A percentile compares a stretch with the other conserved stretches of the same genome.
Conservation (phyloP, 768 basidiomycete genomes). For the Suillus clintonianus region DNA sequence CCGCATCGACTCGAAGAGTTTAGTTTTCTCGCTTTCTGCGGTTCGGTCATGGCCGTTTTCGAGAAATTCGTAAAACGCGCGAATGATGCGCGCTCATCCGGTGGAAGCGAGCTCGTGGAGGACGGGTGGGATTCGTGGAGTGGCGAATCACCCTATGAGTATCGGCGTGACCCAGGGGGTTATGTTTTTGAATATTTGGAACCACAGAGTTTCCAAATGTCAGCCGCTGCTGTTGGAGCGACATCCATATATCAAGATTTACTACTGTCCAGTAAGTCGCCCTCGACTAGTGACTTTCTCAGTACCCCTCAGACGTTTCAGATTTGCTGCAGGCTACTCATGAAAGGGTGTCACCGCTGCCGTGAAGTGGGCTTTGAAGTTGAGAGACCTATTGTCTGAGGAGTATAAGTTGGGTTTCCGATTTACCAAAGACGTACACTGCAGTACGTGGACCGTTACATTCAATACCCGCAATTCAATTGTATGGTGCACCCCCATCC, state of each 20-base stretch:
- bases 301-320: neutral
- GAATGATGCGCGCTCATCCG: neutral
- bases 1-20: neutral
- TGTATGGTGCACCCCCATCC: no score
- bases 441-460: no score
- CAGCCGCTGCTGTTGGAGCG: neutral
- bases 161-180: neutral
- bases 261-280: neutral
- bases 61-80: neutral
- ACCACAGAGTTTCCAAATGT: neutral
- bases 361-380: neutral
- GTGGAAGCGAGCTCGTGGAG: neutral
- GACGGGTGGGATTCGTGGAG: conserved; percentile 5
- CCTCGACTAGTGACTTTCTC: neutral
- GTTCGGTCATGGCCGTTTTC: neutral
- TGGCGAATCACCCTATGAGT: neutral
- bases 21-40: conserved; percentile 1
- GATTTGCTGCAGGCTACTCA: conserved; percentile 1
- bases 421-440: no score
- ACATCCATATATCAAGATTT: conserved; percentile 1
- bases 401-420: no score
- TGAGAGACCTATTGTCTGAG: no score
- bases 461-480: no score
- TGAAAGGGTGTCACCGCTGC: conserved; percentile 1
- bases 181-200: conserved; percentile 5